These are phyloP conservation scores for Candida sanyaensis DNA, from an alignment of 1,139 yeast species.

Conservation along the genomic window DNA sequence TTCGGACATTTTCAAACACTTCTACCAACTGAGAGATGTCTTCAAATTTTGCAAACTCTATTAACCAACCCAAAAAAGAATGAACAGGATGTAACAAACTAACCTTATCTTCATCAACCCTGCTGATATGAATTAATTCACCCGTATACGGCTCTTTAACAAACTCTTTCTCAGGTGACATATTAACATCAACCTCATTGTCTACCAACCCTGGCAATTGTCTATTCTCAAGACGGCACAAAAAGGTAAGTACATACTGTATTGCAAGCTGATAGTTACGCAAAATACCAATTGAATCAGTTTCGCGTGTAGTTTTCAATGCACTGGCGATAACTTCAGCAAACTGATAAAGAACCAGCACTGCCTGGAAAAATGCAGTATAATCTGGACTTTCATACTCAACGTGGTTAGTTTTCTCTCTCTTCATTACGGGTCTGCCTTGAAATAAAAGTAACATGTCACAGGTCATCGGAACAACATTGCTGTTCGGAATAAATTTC, in stretches of 20 bases:
- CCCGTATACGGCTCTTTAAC: constrained; percentile 26
- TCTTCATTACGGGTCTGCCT: constrained; percentile 71
- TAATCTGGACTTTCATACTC: constrained; percentile 90
- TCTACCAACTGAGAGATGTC: constrained; percentile 20
- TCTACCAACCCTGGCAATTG: constrained; percentile 30
- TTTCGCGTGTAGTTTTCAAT: constrained; percentile 22
- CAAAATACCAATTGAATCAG: neutral
- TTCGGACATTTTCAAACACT: constrained; percentile 16
- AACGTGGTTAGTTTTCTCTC: constrained; percentile 83
- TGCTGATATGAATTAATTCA: constrained; percentile 23
- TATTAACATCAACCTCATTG: constrained; percentile 30
- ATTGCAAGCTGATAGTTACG: constrained; percentile 26
- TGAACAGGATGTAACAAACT: constrained; percentile 84
- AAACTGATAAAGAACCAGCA: constrained; percentile 67
- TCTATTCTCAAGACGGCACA: constrained; percentile 31
- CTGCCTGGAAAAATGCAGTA: constrained; percentile 77
- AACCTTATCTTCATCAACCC: constrained; percentile 45
- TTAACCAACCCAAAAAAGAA: constrained; percentile 68
- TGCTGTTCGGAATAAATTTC: constrained; percentile 32
- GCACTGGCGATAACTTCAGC: constrained; percentile 59
- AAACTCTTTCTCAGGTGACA: constrained; percentile 17
- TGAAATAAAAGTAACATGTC: constrained; percentile 74
- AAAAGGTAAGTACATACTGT: constrained; percentile 30
- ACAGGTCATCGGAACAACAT: constrained; percentile 52
- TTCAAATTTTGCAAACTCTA: constrained; percentile 51